Percentiles rank a stretch among this genome's conserved stretches.
Conservation (phyloP, 768 basidiomycete species). For the Auricularia auricula-judae region DNA sequence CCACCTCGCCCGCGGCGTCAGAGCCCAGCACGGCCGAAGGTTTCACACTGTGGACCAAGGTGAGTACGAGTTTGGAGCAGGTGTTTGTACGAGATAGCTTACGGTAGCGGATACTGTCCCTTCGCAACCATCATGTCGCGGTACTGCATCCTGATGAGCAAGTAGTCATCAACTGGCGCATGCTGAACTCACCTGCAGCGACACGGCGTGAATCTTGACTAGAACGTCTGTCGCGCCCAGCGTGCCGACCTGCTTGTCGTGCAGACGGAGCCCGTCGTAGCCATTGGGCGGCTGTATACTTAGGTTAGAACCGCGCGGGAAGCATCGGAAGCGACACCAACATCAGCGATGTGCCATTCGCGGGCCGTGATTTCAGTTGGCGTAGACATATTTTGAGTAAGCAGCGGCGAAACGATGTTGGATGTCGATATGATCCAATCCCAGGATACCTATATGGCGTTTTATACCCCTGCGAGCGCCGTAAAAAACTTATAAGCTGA, state of each 20-base stretch:
- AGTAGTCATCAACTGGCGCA: not conserved
- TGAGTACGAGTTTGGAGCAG: not conserved
- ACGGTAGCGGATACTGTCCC: not conserved
- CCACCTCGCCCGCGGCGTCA: slow-evolving; percentile 9
- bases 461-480: too few species aligned
- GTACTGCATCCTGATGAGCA: not conserved
- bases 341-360: not conserved
- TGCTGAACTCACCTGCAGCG: not conserved
- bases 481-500: too few species aligned
- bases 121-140: not conserved
- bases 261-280: not conserved
- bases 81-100: not conserved
- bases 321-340: not conserved
- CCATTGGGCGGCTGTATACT: not conserved
- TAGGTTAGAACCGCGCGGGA: not conserved
- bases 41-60: not conserved
- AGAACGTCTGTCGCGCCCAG: not conserved
- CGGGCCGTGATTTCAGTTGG: not conserved
- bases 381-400: too few species aligned
- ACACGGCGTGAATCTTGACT: not conserved
- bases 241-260: not conserved
- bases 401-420: too few species aligned
- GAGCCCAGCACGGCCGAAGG: not conserved
- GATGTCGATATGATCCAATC: too few species aligned
- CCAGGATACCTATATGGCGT: too few species aligned